Base-by-base conservation (phyloP, 805 yeast species). In the Candida sakaeoensis region DNA sequence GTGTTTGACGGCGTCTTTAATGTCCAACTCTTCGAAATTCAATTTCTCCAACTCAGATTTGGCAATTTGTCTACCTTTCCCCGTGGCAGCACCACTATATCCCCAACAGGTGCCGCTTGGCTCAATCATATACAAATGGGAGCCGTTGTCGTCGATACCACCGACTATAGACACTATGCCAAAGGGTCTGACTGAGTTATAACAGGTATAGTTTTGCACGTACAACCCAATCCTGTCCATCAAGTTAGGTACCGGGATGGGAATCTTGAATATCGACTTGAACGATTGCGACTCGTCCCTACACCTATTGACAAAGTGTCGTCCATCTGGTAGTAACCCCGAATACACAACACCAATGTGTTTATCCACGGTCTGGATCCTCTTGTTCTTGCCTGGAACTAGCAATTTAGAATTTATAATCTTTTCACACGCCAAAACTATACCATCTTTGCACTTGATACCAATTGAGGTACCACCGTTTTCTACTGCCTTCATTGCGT, bases 41-140 rank as follows among this genome's bases (percentile, higher is more conserved):
- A 93, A 71, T 63, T 93, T 93, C 64, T 93, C 99, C 51, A 93
- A 75, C 65, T 93, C 99, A 21, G 91, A 85, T 66, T 91, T 91
- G 36, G 99, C 99, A n/a, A 87, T 79, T 64, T 93, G 99, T 63
- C 98, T 80, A 35, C 99, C 99, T 62, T 91, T 93, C 48, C 99
- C 99, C 3, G 97, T 80, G 13, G 99, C 99, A 28, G 96, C 95
- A 45, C 96, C 99, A 40, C 77, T 74, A 66, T 93, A 93, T 37
- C 99, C 99, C 98, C 99, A 95, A 57, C 82, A 88, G 1, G 88
- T 72, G 46, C 99, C 99, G 60, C 95, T 85, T 52, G 99, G 99
- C 61, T 93, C 99, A 43, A 93, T 74, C 97, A 91, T 93, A 67
- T 84, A 91, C 53, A 93, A 75, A 61, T 91, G 97, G 15, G 95